Evolutionary conservation across 1,284 basidiomycete species (phyloP).

Genomic region (Porodaedalea pini): DNA sequence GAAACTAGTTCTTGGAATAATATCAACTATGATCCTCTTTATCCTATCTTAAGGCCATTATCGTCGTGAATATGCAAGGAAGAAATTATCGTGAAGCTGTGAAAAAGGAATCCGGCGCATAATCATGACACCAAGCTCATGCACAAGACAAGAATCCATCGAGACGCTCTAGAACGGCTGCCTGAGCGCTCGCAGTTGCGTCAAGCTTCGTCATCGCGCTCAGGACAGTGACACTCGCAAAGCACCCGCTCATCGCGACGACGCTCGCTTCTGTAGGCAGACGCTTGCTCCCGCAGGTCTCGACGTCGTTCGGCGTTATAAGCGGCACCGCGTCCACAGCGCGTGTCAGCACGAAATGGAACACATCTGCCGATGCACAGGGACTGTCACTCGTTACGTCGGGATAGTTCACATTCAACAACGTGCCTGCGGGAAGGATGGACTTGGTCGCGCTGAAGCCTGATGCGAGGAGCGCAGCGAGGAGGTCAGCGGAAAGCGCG

Average conservation of each 20-base stretch:
- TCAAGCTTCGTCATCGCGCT: constrained; percentile 43
- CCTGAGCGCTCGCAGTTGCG: constrained; percentile 39
- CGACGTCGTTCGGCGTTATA: constrained; percentile 27
- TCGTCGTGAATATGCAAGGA: too few species aligned
- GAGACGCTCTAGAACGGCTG: constrained; percentile 37
- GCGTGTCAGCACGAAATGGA: constrained; percentile 36
- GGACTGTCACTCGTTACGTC: constrained; percentile 26
- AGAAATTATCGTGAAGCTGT: too few species aligned
- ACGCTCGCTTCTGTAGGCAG: constrained; percentile 41
- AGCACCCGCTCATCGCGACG: constrained; percentile 37
- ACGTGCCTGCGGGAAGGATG: constrained; percentile 39
- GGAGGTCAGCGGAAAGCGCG: constrained; percentile 39
- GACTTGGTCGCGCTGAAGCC: constrained; percentile 24
- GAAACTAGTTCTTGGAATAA: neutral
- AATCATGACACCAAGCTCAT: too few species aligned
- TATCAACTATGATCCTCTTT: neutral
- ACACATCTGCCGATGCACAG: constrained; percentile 36
- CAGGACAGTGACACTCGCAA: constrained; percentile 45
- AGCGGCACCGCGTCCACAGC: neutral
- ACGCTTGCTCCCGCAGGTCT: constrained; percentile 38
- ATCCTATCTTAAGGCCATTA: too few species aligned
- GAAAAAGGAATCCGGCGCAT: too few species aligned
- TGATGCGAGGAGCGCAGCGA: constrained; percentile 35
- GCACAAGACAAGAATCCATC: constrained; percentile 31
- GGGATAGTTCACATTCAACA: constrained; percentile 52